Evolutionary conservation across 1,139 yeast genomes (phyloP).

Genomic region (Pneumocystis oryctolagi): DNA sequence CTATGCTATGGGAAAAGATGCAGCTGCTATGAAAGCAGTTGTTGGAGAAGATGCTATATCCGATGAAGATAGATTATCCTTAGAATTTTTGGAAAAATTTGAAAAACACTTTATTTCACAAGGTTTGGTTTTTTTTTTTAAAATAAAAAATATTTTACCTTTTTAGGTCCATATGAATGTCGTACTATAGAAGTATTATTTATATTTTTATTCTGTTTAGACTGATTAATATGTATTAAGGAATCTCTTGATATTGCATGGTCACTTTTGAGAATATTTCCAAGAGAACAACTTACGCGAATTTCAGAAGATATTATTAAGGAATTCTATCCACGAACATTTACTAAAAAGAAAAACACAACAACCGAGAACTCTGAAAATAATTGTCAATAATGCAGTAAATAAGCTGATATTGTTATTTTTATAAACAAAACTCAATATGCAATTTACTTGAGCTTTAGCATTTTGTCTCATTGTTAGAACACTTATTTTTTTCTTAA

Average conservation of each 20-base stretch:
- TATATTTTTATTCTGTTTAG: constrained; percentile 27
- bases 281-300: constrained; percentile 96
- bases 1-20: constrained; percentile 98
- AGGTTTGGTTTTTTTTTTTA: constrained; percentile 39
- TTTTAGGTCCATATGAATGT: constrained; percentile 9
- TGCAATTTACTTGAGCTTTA: background rate
- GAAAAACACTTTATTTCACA: constrained; percentile 90
- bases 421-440: too few species aligned
- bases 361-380: background rate
- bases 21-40: constrained; percentile 99
- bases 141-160: background rate
- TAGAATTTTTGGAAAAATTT: constrained; percentile 93
- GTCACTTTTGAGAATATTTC: constrained; percentile 94
- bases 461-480: background rate
- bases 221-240: constrained; percentile 29
- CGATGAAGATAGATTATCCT: constrained; percentile 88
- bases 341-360: background rate
- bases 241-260: constrained; percentile 97
- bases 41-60: constrained; percentile 99
- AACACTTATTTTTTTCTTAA: background rate
- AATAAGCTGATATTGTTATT: too few species aligned
- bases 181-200: constrained; percentile 8
- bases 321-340: constrained; percentile 48
- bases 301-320: constrained; percentile 90
- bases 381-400: background rate